A percentile compares a stretch with the other conserved stretches of the same genome.
phyloP scores from a whole-genome alignment of 306 rosid genomes.

The Sechiopsis laciniata region DNA sequence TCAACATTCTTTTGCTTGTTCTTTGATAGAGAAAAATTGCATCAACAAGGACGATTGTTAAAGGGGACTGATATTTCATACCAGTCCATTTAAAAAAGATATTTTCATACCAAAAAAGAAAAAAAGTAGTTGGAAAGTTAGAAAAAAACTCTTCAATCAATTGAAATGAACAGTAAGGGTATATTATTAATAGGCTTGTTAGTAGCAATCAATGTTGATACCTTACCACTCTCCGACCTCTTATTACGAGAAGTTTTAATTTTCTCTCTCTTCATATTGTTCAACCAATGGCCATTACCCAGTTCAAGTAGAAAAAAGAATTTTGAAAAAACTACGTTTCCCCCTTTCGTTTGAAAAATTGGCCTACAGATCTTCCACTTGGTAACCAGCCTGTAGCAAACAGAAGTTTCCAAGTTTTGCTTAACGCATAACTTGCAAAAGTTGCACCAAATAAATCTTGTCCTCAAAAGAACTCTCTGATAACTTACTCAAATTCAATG shows the following conservation, averaged over 20 bases:
- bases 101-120: not conserved
- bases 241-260: not conserved
- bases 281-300: not conserved
- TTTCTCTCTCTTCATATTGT: not conserved
- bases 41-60: not conserved
- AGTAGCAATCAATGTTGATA: not conserved
- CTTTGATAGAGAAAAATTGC: not conserved
- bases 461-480: not conserved
- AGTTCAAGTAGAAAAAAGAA: not conserved
- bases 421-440: not conserved
- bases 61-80: slow-evolving; percentile 9
- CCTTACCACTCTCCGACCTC: not conserved
- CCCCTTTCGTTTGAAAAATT: not conserved
- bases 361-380: not conserved
- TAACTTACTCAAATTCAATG: not conserved
- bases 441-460: slow-evolving; percentile 6
- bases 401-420: not conserved
- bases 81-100: too few relatives aligned
- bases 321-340: not conserved
- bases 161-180: not conserved
- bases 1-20: slow-evolving; percentile 23
- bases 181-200: not conserved
- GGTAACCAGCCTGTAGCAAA: not conserved
- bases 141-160: not conserved
- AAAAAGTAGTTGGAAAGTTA: not conserved